Evolutionary conservation across 2,329 filamentous ascomycete species (phyloP), one percentile per base, ranked within the genome.

Genomic region (Colletotrichum orchidophilum): DNA sequence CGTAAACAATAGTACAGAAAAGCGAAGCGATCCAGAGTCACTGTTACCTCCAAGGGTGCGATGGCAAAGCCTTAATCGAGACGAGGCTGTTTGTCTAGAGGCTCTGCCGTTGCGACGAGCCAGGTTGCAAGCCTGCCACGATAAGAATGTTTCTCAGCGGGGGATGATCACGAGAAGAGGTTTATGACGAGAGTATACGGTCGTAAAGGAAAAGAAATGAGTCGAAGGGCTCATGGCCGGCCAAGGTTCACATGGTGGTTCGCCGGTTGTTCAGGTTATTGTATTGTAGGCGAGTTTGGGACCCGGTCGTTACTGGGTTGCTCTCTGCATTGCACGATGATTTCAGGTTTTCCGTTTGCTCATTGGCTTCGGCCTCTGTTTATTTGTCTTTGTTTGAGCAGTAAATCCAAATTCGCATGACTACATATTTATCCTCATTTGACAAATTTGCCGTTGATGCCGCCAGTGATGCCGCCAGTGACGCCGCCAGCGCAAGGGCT

Each of bases 1-100:
- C 82, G 67, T 84, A 83, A 79, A 66, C 7, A 1, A 2, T 21
- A 13, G 18, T 9, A 3, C 4, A 50, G n/a, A 26, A 24, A 54
- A 27, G 24, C 27, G 5, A 31, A 13, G 11, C n/a, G 42, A 35
- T 8, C 15, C 18, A n/a, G n/a, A 53, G 24, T 11, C 42, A 4
- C 13, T n/a, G 9, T 6, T 11, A n/a, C 24, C 24, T 63, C 12
- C 15, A 42, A 18, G 11, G 12, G 26, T 39, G 35, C 26, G 8
- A 26, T 21, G 13, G 12, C n/a, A n/a, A 54, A n/a, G 21, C 39
- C 31, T 63, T 29, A 24, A 9, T 53, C 12, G 61, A 7, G 53
- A 46, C 64, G 27, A 63, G 26, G 35, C 15, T 35, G 46, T 53
- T 54, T 31, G 21, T 26, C 46, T 35, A 13, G 18, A 24, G 64